Percentiles rank a stretch among this genome's conserved stretches.
Conservation (phyloP, 2,329 filamentous ascomycete genomes). For the Scorias spongiosa region DNA sequence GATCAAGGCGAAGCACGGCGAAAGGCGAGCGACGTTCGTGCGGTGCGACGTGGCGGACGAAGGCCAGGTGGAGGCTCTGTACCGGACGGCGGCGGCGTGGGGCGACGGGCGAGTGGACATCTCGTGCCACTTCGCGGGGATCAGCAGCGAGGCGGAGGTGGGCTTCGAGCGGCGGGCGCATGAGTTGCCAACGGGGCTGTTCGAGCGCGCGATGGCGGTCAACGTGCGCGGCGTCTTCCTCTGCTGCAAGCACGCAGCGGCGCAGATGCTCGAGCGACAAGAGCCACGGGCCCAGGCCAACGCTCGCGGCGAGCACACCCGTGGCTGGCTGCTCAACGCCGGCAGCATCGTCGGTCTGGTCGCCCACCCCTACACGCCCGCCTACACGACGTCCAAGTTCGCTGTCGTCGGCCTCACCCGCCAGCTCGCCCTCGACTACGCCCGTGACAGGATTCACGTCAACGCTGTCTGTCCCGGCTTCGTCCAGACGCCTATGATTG, state of each 20-base stretch:
- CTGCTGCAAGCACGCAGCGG: slow-evolving; percentile 26
- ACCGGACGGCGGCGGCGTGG: slow-evolving; percentile 11
- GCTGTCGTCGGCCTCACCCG: slow-evolving; percentile 16
- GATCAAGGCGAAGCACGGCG: slow-evolving; percentile 9
- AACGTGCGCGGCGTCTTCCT: slow-evolving; percentile 28
- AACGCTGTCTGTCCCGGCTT: slow-evolving; percentile 9
- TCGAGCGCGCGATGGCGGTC: slow-evolving; percentile 14
- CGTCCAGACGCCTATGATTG: slow-evolving; percentile 10
- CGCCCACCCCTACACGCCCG: slow-evolving; percentile 1
- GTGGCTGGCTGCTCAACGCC: slow-evolving; percentile 38
- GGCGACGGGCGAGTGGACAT: slow-evolving; percentile 15
- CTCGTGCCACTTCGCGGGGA: slow-evolving; percentile 13
- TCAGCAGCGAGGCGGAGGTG: slow-evolving; percentile 6
- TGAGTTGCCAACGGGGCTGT: slow-evolving; percentile 9
- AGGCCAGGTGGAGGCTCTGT: slow-evolving; percentile 8
- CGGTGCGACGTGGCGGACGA: slow-evolving; percentile 13
- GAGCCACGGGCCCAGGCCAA: slow-evolving; percentile 16
- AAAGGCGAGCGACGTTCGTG: slow-evolving; percentile 9
- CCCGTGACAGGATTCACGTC: slow-evolving; percentile 12
- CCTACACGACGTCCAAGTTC: slow-evolving; percentile 10
- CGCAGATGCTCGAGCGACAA: slow-evolving; percentile 25
- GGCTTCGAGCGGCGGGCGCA: slow-evolving; percentile 4
- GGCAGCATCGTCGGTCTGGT: slow-evolving; percentile 27
- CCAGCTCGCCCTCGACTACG: slow-evolving; percentile 14
- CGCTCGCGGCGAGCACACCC: slow-evolving; percentile 21